phyloP scores from a whole-genome alignment of 2,329 filamentous ascomycete genomes.

The Aspergillus sp. region DNA sequence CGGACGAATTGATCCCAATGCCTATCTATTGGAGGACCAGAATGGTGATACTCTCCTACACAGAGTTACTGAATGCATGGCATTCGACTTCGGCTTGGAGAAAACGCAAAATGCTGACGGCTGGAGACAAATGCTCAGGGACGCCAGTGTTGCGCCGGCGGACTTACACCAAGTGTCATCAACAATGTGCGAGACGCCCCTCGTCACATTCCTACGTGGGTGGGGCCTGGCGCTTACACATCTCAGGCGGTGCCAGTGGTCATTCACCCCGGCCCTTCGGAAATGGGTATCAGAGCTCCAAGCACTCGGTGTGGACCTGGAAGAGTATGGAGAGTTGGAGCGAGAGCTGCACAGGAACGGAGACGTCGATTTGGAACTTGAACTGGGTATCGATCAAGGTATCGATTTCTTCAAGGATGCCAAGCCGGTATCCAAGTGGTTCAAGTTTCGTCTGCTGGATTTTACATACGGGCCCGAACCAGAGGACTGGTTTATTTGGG shows the following conservation, averaged over 20 bases:
- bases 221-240: too few species aligned
- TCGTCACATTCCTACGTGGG: neutral
- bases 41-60: neutral
- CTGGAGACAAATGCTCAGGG: neutral
- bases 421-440: too few species aligned
- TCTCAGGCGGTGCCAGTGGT: neutral
- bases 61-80: neutral
- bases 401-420: too few species aligned
- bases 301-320: neutral
- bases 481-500: neutral
- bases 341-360: neutral
- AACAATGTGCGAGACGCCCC: neutral
- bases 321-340: neutral
- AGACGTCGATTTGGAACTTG: neutral
- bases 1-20: neutral
- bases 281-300: neutral
- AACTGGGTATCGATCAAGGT: too few species aligned
- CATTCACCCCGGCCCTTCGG: neutral
- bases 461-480: neutral
- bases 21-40: neutral
- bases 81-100: neutral
- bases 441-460: rapidly evolving
- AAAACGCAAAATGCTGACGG: neutral
- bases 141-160: neutral
- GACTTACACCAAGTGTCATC: neutral